Evolutionary conservation across 2,329 filamentous ascomycete species (phyloP).

Genomic region (Sporothrix sp.): DNA sequence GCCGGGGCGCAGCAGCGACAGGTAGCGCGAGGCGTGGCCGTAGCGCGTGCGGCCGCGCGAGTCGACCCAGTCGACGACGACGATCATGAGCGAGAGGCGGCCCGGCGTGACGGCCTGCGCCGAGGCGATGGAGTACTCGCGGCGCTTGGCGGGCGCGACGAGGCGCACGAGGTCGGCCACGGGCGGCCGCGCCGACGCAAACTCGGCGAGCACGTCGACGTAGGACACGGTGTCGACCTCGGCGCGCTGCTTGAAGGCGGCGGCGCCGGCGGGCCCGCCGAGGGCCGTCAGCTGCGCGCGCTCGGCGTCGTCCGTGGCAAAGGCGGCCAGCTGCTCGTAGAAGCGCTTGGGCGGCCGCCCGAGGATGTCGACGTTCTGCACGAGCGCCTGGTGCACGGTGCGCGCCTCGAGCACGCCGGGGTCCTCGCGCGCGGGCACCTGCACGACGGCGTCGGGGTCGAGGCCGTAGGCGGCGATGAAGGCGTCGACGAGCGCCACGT

Average conservation of each 20-base stretch:
- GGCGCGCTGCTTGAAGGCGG: slow-evolving; percentile 82
- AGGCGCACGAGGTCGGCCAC: slow-evolving; percentile 87
- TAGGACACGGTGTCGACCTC: slow-evolving; percentile 90
- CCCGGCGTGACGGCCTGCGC: slow-evolving; percentile 89
- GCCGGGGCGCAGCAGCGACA: slow-evolving; percentile 66
- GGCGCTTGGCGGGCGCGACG: slow-evolving; percentile 83
- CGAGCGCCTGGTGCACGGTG: slow-evolving; percentile 82
- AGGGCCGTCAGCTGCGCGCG: slow-evolving; percentile 70
- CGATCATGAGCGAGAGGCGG: slow-evolving; percentile 89
- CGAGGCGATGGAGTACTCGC: slow-evolving; percentile 98
- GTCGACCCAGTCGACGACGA: slow-evolving; percentile 94
- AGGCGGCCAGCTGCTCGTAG: slow-evolving; percentile 85
- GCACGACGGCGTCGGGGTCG: slow-evolving; percentile 73
- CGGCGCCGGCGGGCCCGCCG: slow-evolving; percentile 66
- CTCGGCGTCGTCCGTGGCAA: slow-evolving; percentile 72
- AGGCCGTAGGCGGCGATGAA: slow-evolving; percentile 91
- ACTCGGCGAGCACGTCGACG: slow-evolving; percentile 82
- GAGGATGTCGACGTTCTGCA: slow-evolving; percentile 93
- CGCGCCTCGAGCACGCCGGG: slow-evolving; percentile 66
- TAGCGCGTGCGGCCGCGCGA: slow-evolving; percentile 77
- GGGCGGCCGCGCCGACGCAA: slow-evolving; percentile 73
- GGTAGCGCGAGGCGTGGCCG: slow-evolving; percentile 87
- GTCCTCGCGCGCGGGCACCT: slow-evolving; percentile 80
- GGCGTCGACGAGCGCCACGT: slow-evolving; percentile 62
- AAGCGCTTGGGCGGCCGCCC: slow-evolving; percentile 95